A percentile compares a stretch with the other conserved stretches of the same genome.
Evolutionary conservation across 2,329 filamentous ascomycete genomes (phyloP).

Genomic region (Catunica adiposa): DNA sequence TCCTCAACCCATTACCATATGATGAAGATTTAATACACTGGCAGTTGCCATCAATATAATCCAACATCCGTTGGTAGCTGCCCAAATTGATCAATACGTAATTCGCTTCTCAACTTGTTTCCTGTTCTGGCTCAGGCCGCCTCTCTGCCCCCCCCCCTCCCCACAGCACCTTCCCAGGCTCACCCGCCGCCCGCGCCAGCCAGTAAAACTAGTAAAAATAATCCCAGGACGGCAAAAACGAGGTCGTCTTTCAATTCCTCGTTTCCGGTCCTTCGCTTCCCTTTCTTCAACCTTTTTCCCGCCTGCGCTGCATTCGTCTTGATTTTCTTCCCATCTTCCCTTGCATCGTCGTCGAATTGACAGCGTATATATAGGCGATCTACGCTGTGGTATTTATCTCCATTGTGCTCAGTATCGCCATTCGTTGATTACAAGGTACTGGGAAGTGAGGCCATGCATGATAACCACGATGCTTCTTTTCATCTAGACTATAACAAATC

Average conservation of each 20-base stretch:
- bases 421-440: background rate
- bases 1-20: too few relatives aligned
- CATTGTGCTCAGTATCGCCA: background rate
- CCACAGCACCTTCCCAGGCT: background rate
- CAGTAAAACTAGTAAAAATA: background rate
- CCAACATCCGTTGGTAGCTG: too few relatives aligned
- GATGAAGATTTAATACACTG: too few relatives aligned
- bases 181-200: background rate
- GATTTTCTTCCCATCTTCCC: background rate
- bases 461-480: conserved; percentile 14
- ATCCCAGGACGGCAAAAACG: background rate
- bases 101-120: background rate
- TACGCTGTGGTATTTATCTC: background rate
- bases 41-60: too few relatives aligned
- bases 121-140: background rate
- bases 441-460: conserved; percentile 12
- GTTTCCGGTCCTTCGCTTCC: background rate
- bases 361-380: background rate
- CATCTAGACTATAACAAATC: conserved; percentile 9
- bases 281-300: conserved; percentile 1
- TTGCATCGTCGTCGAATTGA: background rate
- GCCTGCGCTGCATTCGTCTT: background rate
- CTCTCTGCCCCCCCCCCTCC: background rate
- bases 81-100: background rate
- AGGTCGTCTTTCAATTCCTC: conserved; percentile 2